Base-by-base conservation (phyloP, 108 stramenopile species). In the Skeletonema grethae region DNA sequence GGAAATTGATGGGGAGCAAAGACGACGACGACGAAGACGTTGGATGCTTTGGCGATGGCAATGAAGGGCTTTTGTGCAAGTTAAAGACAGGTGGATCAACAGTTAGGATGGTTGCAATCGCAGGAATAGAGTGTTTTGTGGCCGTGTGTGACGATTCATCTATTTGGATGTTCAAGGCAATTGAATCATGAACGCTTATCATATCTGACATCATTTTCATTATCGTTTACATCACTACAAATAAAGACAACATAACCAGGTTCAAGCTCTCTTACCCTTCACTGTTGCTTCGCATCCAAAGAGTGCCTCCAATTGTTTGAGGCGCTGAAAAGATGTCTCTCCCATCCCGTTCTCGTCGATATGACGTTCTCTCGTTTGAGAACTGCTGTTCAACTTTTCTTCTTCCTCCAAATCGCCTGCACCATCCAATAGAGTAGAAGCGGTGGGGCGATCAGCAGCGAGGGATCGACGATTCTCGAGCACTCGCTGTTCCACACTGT, bases 61-160 rank as follows among this genome's bases (percentile, higher is more conserved):
- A 62, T 28, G 71, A 70, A 38, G 58, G 50, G 55, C 38, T 69
- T 61, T 69, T 79, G 58, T 75, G 67, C 46, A 75, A 74, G 20
- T 69, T 84, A 59, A 53, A 63, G 34, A 60, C 38, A 50, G 71
- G 77, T 15, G 61, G 43, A 11, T 59, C 76, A 9, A 76, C 75
- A 18, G 80, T 90, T 31, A 68, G 91, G 18, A 85, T 79, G 72
- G 79, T 90, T 8, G 76, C 87, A 10, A 90, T 92, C 67, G 85
- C 77, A 59, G 84, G 86, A 12, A 85, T 71, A 7, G 53, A 76
- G 18, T 73, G 63, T 10, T 48, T 92, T 50, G 79, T 88, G 12
- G 83, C 87, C 38, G 82, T 80, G 9, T 76, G 72, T 39, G 89
- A 87, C 50, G 82, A 84, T 70, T 80, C 82, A 15, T 67, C 73